phyloP scores from a whole-genome alignment of 441 rosid genomes.

The Erysimum pusillum region DNA sequence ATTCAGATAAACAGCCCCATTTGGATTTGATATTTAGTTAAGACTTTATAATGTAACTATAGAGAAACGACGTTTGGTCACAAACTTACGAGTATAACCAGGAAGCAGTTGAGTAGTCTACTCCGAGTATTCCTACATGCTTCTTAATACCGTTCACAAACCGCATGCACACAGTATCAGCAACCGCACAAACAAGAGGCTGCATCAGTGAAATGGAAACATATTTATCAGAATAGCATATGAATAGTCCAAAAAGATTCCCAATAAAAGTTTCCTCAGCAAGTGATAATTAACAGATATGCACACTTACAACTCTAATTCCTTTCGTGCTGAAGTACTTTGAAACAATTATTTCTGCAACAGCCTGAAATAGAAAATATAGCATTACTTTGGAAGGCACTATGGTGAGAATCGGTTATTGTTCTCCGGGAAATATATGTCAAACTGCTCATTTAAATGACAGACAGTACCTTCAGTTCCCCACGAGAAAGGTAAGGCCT shows the following conservation, averaged over 20 bases:
- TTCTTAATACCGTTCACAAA: slow-evolving; percentile 69
- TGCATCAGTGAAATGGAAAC: slow-evolving; percentile 48
- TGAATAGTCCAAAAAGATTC: not conserved
- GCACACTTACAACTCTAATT: slow-evolving; percentile 75
- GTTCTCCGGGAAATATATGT: not conserved
- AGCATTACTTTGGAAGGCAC: slow-evolving; percentile 2
- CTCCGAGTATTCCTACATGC: slow-evolving; percentile 78
- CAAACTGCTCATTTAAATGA: slow-evolving; percentile 21
- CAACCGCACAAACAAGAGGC: slow-evolving; percentile 83
- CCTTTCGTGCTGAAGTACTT: slow-evolving; percentile 77
- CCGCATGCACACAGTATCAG: slow-evolving; percentile 87
- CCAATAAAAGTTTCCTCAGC: slow-evolving; percentile 8
- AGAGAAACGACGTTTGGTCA: slow-evolving; percentile 23
- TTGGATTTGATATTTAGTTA: not conserved
- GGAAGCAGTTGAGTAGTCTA: slow-evolving; percentile 75
- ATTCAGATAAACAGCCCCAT: slow-evolving; percentile 23
- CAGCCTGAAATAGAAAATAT: slow-evolving; percentile 61
- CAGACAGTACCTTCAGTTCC: slow-evolving; percentile 74
- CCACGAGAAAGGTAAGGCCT: slow-evolving; percentile 76
- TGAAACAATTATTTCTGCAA: slow-evolving; percentile 80
- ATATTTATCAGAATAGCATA: slow-evolving; percentile 8
- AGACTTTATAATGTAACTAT: not conserved
- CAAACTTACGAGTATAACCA: slow-evolving; percentile 85
- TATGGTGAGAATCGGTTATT: slow-evolving; percentile 14
- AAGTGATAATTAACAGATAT: slow-evolving; percentile 18